Conservation (phyloP, 208 protist species). For the Trypanosoma avium region DNA sequence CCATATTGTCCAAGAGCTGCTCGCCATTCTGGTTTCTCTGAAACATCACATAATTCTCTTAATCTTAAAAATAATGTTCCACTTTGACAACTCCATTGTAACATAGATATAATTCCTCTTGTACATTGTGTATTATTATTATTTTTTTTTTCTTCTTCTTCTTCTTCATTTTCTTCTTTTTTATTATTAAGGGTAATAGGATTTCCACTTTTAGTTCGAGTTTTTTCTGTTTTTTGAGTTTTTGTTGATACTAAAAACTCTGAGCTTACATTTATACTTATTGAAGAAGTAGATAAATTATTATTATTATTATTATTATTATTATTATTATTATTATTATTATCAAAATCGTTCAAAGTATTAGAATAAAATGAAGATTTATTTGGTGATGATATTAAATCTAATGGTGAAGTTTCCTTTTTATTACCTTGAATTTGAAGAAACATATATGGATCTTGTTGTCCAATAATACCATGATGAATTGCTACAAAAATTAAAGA, state of each 20-base stretch:
- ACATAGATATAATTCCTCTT: conserved; percentile 39
- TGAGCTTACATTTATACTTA: conserved; percentile 15
- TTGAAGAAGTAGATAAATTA: not conserved
- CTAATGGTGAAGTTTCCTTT: not conserved
- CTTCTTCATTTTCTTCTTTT: not conserved
- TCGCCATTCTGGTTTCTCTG: conserved; percentile 34
- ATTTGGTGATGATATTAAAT: not conserved
- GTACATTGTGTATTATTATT: conserved; percentile 2
- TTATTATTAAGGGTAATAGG: not conserved
- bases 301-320: too few relatives aligned
- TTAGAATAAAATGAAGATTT: not conserved
- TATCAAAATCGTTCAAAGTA: too few relatives aligned
- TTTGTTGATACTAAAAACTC: conserved; percentile 15
- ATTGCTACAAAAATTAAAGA: conserved; percentile 65
- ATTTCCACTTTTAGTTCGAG: not conserved
- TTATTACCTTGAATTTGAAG: conserved; percentile 26
- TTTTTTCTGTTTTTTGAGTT: not conserved
- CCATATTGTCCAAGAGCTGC: conserved; percentile 76
- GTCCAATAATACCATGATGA: conserved; percentile 61
- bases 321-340: too few relatives aligned
- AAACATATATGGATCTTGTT: conserved; percentile 61
- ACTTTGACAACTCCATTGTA: conserved; percentile 65
- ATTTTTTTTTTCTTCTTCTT: not conserved
- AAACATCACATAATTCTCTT: conserved; percentile 45
- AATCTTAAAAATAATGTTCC: conserved; percentile 76